Conservation (phyloP, 495 filamentous ascomycete species). For the Xylona heveae region DNA sequence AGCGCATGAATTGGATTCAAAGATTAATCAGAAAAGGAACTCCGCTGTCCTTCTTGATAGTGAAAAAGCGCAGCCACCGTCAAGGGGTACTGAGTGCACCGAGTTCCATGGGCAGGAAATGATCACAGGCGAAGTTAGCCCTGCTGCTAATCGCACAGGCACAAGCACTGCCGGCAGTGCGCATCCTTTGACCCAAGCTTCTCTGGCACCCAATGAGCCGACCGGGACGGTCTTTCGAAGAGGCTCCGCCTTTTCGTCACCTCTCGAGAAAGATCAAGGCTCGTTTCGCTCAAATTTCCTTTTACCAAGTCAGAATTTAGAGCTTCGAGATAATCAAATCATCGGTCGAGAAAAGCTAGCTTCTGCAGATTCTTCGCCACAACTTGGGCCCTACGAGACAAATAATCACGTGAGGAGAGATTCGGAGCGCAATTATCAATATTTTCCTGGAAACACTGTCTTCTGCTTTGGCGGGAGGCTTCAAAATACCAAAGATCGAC, state of each 20-base stretch:
- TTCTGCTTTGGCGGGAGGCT: slow-evolving; percentile 73
- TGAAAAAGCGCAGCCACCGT: slow-evolving; percentile 37
- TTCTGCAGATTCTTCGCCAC: slow-evolving; percentile 54
- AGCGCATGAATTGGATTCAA: slow-evolving; percentile 27
- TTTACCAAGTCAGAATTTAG: slow-evolving; percentile 27
- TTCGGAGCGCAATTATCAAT: slow-evolving; percentile 61
- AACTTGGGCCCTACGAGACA: slow-evolving; percentile 16
- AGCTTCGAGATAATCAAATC: slow-evolving; percentile 25
- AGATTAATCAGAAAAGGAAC: slow-evolving; percentile 20
- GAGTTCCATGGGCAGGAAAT: slow-evolving; percentile 39
- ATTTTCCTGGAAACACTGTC: slow-evolving; percentile 77
- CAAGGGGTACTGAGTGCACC: slow-evolving; percentile 61
- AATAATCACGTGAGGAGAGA: slow-evolving; percentile 19
- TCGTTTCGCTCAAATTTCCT: slow-evolving; percentile 53
- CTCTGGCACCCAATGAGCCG: no score
- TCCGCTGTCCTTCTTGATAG: slow-evolving; percentile 25
- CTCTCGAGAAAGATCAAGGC: slow-evolving; percentile 41
- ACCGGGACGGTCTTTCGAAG: no score
- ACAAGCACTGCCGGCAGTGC: no score
- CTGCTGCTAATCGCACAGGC: slow-evolving; percentile 40
- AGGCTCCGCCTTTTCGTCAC: slow-evolving; percentile 24
- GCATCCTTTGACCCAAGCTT: no score
- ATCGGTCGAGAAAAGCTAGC: slow-evolving; percentile 55
- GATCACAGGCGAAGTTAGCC: slow-evolving; percentile 53
- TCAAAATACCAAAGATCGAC: slow-evolving; percentile 71